phyloP scores from a whole-genome alignment of 768 basidiomycete genomes.

The Galerina sulciceps region DNA sequence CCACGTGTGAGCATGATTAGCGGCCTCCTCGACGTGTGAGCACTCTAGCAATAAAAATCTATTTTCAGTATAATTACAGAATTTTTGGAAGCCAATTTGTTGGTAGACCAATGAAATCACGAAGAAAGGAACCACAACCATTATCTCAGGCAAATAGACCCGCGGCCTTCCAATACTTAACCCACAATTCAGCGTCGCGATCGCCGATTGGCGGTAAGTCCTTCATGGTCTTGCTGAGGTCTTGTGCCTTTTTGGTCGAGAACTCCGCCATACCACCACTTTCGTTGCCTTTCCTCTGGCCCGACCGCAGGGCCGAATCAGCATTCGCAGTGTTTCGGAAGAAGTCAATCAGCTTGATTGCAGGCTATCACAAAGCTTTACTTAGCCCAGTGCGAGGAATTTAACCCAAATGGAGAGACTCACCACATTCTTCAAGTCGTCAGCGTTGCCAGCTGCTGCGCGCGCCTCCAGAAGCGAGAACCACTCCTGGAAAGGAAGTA shows the following conservation, averaged over 20 bases:
- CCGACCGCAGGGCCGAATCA: constrained; percentile 18
- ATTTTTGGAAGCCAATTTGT: no score
- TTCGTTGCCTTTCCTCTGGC: constrained; percentile 8
- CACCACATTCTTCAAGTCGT: constrained; percentile 35
- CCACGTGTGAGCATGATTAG: no score
- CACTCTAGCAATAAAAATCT: no score
- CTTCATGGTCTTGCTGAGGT: constrained; percentile 19
- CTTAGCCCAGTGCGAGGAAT: neutral
- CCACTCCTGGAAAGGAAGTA: constrained; percentile 33
- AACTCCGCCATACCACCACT: constrained; percentile 21
- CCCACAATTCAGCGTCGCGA: constrained; percentile 20
- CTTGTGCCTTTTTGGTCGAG: constrained; percentile 20
- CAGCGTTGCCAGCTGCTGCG: constrained; percentile 21
- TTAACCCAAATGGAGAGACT: constrained; percentile 11
- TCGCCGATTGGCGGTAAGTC: constrained; percentile 12
- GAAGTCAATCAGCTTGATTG: constrained; percentile 34
- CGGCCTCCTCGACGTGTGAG: no score
- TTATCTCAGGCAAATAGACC: constrained; percentile 10
- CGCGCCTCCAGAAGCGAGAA: constrained; percentile 27
- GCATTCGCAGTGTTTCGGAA: constrained; percentile 23
- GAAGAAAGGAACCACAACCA: neutral
- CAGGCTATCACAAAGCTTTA: constrained; percentile 26
- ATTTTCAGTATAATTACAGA: no score
- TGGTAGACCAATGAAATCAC: no score
- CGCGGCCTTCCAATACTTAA: constrained; percentile 25